A percentile compares a stretch with the other conserved stretches of the same genome.
Conservation (phyloP, 1,284 basidiomycete species). For the Gomphus sp. region DNA sequence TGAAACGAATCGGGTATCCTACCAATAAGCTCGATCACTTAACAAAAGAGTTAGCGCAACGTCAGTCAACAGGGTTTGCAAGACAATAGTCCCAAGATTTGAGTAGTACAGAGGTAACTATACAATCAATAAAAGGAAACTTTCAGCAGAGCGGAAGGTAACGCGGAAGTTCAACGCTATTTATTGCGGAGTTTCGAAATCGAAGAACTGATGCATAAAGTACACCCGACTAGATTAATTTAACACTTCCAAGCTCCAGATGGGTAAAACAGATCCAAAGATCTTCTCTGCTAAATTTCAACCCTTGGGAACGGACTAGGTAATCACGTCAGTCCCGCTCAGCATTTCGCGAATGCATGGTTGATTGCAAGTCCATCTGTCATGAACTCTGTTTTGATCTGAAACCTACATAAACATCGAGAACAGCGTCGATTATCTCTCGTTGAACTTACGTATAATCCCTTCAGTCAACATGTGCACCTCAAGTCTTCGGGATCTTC, state of each 20-base stretch:
- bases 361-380: too few species aligned
- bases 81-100: neutral
- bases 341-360: neutral
- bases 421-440: neutral
- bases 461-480: neutral
- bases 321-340: neutral
- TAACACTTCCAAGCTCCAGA: neutral
- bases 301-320: neutral
- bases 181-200: neutral
- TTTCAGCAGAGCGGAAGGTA: neutral
- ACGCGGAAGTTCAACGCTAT: neutral
- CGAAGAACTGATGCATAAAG: neutral
- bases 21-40: neutral
- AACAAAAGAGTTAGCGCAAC: neutral
- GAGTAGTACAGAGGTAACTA: neutral
- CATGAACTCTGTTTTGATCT: neutral
- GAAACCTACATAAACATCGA: neutral
- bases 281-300: neutral
- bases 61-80: neutral
- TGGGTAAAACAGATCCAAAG: neutral
- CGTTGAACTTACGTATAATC: neutral
- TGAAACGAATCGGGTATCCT: neutral
- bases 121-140: neutral
- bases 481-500: slow-evolving; percentile 17
- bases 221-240: neutral